Evolutionary conservation across 2,329 filamentous ascomycete genomes (phyloP).

Genomic region (Ophiostoma triangulosporum): DNA sequence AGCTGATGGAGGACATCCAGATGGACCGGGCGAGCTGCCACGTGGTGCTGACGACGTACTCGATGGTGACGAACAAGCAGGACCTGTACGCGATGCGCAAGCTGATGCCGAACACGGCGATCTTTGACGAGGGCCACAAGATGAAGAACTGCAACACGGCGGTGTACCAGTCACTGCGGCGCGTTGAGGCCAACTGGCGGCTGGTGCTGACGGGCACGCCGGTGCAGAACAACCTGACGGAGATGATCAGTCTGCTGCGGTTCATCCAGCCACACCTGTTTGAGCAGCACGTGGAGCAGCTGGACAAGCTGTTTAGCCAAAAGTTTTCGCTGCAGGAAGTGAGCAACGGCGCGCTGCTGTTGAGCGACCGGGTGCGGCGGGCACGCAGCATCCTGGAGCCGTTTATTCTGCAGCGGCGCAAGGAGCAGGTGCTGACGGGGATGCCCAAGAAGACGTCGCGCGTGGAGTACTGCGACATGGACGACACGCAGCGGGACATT

Average conservation of each 20-base stretch:
- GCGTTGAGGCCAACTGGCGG: conserved; percentile 68
- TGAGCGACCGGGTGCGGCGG: conserved; percentile 71
- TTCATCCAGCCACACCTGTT: conserved; percentile 89
- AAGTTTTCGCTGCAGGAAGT: conserved; percentile 75
- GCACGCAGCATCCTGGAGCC: conserved; percentile 88
- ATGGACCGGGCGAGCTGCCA: conserved; percentile 52
- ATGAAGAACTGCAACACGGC: conserved; percentile 80
- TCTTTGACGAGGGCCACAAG: conserved; percentile 92
- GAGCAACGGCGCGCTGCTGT: conserved; percentile 70
- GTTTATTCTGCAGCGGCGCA: conserved; percentile 87
- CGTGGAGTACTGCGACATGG: conserved; percentile 72
- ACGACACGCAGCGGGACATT: conserved; percentile 53
- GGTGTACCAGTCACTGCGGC: conserved; percentile 64
- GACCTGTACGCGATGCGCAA: conserved; percentile 38
- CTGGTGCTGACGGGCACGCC: conserved; percentile 84
- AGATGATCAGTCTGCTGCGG: conserved; percentile 79
- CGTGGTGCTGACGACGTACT: conserved; percentile 46
- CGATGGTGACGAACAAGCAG: conserved; percentile 39
- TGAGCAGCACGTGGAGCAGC: conserved; percentile 56
- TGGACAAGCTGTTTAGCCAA: conserved; percentile 82
- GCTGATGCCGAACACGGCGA: conserved; percentile 39
- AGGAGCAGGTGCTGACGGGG: conserved; percentile 77
- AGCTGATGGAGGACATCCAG: conserved; percentile 50
- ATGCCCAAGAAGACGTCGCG: conserved; percentile 67
- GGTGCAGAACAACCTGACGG: conserved; percentile 85